Base-by-base conservation (phyloP, 192 early-diverging fungal genomes). In the Podila horticola region DNA sequence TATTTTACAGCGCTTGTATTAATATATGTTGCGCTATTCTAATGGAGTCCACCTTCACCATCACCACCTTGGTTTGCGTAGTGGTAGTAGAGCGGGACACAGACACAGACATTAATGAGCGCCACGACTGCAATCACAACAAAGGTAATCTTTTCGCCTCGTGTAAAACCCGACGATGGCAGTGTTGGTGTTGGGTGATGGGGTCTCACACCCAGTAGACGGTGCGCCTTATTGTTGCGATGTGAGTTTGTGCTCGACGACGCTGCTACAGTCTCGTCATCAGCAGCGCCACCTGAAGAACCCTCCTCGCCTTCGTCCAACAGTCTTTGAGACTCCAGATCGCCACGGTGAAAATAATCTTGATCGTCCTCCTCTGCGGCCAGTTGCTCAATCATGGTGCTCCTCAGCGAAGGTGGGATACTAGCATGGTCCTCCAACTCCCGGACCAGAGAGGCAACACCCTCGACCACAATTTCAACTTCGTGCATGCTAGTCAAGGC, bases 71-170 rank as follows among this genome's bases (percentile, higher is more conserved):
- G 31, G 19, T 65, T 64, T 26, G 61, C 50, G 61, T 71, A 85
- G 64, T 75, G 70, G 71, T 71, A 79, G 41, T 85, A 85, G 17
- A 85, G 58, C 1, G 84, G 79, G 13, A 85, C 64, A 17, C 74
- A 79, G 19, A 85, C 62, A 24, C 62, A 74, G 24, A 85, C n/a
- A 50, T 82, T 75, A 19, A 85, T 20, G 3, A 85, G 12, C 8
- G 84, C 74, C 15, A 79, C 57, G 4, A 61, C 29, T 2, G 67
- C 63, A 31, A 85, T 85, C 38, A 71, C 48, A 1, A 59, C 58
- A 67, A 85, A 75, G 48, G 68, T 74, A 17, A 74, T 68, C 67
- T 69, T 77, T 38, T 85, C 84, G 8, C 64, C 75, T n/a, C 71
- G 58, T 20, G 84, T 85, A 33, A 85, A 82, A 3, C 64, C 69